Evolutionary conservation across 2,329 filamentous ascomycete species (phyloP).

Genomic region (Chaetomiaceae sp.): DNA sequence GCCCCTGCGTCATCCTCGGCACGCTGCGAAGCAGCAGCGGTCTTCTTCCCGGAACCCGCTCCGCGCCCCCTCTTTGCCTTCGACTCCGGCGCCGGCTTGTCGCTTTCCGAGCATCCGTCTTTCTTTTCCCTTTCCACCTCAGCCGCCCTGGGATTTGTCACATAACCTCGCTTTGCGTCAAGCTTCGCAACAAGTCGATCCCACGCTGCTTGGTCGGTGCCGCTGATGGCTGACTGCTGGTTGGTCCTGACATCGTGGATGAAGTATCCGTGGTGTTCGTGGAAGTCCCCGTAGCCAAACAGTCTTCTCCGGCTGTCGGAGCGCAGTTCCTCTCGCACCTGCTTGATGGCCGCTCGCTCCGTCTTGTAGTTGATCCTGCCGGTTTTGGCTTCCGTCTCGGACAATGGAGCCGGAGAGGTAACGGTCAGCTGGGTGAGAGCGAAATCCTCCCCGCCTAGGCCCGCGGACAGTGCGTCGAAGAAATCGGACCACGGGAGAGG

Average conservation of each 20-base stretch:
- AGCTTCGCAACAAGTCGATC: not conserved
- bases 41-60: not conserved
- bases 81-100: not conserved
- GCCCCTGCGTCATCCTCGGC: not conserved
- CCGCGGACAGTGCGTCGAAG: not conserved
- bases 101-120: not conserved
- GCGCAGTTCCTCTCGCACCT: not conserved
- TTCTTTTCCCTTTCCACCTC: not conserved
- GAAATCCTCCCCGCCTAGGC: not conserved
- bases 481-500: not conserved
- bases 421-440: not conserved
- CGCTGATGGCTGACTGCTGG: not conserved
- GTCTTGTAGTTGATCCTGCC: not conserved
- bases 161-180: not conserved
- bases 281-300: not conserved
- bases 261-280: not conserved
- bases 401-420: not conserved
- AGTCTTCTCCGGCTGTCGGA: not conserved
- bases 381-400: not conserved
- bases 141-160: not conserved
- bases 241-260: not conserved
- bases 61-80: not conserved
- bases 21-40: not conserved
- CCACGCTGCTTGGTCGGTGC: not conserved
- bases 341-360: not conserved